Conservation (phyloP, 139 green algal genomes). For the Chlorella sp. region DNA sequence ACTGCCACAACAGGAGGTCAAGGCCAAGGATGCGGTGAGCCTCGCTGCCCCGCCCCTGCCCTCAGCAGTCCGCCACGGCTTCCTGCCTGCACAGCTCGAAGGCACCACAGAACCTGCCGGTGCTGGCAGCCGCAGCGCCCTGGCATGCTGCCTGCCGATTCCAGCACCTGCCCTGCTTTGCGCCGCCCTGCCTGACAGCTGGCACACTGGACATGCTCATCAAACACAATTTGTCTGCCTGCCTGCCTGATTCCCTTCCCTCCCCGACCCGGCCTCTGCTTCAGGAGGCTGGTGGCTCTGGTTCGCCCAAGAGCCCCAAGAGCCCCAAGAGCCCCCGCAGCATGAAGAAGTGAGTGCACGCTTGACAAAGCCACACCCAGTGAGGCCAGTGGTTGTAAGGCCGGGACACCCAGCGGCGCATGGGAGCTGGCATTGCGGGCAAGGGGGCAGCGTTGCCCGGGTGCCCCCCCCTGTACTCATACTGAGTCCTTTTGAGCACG, state of each 20-base stretch:
- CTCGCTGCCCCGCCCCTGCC: background rate
- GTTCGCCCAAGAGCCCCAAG: too few relatives aligned
- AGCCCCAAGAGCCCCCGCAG: constrained; percentile 9
- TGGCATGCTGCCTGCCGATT: background rate
- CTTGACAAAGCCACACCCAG: too few relatives aligned
- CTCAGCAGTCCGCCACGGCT: background rate
- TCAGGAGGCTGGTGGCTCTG: background rate
- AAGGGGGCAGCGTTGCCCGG: too few relatives aligned
- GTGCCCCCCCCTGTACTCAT: too few relatives aligned
- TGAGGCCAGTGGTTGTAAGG: too few relatives aligned
- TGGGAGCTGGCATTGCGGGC: too few relatives aligned
- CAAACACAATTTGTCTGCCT: background rate
- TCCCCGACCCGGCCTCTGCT: background rate
- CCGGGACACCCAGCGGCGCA: too few relatives aligned
- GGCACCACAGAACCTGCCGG: too few relatives aligned
- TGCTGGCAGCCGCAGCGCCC: background rate
- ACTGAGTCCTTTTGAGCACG: too few relatives aligned
- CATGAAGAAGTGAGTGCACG: constrained; percentile 13
- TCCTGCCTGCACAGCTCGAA: background rate
- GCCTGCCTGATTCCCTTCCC: background rate
- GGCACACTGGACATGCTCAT: background rate
- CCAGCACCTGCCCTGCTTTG: background rate
- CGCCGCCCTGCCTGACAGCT: background rate
- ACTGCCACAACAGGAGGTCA: background rate
- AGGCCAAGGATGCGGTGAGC: background rate